A percentile compares a stretch with the other conserved stretches of the same genome.
Evolutionary conservation across 202 grass and related monocot species (phyloP).

Genomic region (Alloteropsis angusta): DNA sequence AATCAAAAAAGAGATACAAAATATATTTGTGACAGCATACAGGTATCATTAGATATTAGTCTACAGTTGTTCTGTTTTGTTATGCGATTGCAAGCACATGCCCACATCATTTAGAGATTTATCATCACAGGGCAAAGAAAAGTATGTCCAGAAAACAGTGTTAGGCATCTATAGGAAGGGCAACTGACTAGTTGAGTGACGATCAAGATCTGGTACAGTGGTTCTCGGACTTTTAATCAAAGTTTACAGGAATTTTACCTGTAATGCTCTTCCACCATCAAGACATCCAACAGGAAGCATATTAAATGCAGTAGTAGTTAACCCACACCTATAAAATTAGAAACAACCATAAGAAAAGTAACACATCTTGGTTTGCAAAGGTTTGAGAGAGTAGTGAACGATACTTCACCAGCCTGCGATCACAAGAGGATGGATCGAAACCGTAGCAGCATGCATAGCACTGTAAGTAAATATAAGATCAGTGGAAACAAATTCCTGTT

Average conservation of each 20-base stretch:
- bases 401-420: slow-evolving; percentile 81
- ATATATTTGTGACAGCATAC: background rate
- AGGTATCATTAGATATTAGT: background rate
- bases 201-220: background rate
- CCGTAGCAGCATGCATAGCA: slow-evolving; percentile 85
- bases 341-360: slow-evolving; percentile 24
- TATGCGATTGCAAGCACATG: background rate
- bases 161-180: background rate
- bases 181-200: background rate
- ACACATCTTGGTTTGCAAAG: slow-evolving; percentile 7
- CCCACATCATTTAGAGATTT: background rate
- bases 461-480: slow-evolving; percentile 44
- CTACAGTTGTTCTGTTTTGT: background rate
- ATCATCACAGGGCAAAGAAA: background rate
- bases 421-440: slow-evolving; percentile 91
- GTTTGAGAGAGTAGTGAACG: slow-evolving; percentile 8
- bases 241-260: slow-evolving; percentile 35
- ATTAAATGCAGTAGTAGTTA: slow-evolving; percentile 96
- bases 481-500: slow-evolving; percentile 5
- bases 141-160: slow-evolving; percentile 11
- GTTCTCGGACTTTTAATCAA: background rate
- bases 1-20: background rate
- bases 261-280: slow-evolving; percentile 94
- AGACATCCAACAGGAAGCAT: slow-evolving; percentile 98
- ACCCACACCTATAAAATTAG: slow-evolving; percentile 73